Evolutionary conservation across 768 basidiomycete species (phyloP).

Genomic region (Pleurotus eryngii): DNA sequence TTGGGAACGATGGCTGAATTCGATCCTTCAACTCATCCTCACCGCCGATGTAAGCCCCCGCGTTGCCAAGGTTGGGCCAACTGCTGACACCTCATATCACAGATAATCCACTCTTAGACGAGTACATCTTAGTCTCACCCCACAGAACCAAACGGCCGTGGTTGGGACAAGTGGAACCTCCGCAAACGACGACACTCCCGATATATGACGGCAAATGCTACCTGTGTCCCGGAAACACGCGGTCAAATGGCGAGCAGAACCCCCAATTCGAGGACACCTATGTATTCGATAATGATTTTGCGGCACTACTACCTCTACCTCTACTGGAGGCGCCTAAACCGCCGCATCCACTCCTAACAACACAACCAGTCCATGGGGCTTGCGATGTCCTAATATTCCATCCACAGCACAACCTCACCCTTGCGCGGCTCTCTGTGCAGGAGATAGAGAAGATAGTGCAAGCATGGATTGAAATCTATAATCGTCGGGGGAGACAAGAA

Average conservation of each 20-base stretch:
- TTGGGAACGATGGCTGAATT: slow-evolving; percentile 36
- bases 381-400: slow-evolving; percentile 89
- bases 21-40: slow-evolving; percentile 61
- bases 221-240: slow-evolving; percentile 82
- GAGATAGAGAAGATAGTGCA: slow-evolving; percentile 66
- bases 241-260: slow-evolving; percentile 71
- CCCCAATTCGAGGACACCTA: slow-evolving; percentile 64
- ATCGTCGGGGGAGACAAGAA: slow-evolving; percentile 52
- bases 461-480: slow-evolving; percentile 72
- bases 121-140: slow-evolving; percentile 81
- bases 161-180: slow-evolving; percentile 80
- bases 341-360: slow-evolving; percentile 57
- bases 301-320: slow-evolving; percentile 70
- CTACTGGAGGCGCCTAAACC: slow-evolving; percentile 47
- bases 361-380: slow-evolving; percentile 72
- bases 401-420: slow-evolving; percentile 80
- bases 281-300: slow-evolving; percentile 80
- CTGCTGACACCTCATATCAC: slow-evolving; percentile 8
- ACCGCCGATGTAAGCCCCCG: slow-evolving; percentile 58
- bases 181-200: slow-evolving; percentile 50
- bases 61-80: not conserved
- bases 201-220: slow-evolving; percentile 74
- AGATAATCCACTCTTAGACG: slow-evolving; percentile 82
- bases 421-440: slow-evolving; percentile 55
- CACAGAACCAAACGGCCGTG: slow-evolving; percentile 91